phyloP scores from a whole-genome alignment of 2,329 filamentous ascomycete species.

The Aureobasidium sp. region DNA sequence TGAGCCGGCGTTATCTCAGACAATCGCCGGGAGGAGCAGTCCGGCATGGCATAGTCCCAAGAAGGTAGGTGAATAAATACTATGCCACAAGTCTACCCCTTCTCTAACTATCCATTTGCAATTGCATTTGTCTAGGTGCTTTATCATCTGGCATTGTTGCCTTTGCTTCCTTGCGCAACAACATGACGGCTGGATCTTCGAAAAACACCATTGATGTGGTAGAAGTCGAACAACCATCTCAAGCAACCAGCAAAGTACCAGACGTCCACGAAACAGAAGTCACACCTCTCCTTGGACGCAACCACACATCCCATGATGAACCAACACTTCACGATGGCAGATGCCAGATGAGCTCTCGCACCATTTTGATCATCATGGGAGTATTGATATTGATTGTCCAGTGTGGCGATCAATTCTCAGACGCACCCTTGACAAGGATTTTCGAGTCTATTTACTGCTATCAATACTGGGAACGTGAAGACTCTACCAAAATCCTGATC shows the following conservation, averaged over 20 bases:
- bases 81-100: not conserved
- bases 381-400: slow-evolving; percentile 38
- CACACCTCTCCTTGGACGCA: not conserved
- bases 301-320: not conserved
- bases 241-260: not conserved
- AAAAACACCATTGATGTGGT: not conserved
- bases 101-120: not conserved
- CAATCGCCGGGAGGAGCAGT: not conserved
- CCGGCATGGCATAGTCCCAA: not conserved
- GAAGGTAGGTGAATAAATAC: slow-evolving; percentile 4
- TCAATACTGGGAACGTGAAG: slow-evolving; percentile 36
- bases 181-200: not conserved
- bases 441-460: slow-evolving; percentile 49
- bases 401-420: slow-evolving; percentile 31
- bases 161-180: not conserved
- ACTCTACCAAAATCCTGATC: slow-evolving; percentile 24
- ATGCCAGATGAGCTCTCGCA: not conserved
- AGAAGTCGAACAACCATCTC: not conserved
- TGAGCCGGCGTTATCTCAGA: not conserved
- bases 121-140: not conserved
- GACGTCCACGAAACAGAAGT: not conserved
- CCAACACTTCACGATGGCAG: not conserved
- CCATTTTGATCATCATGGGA: slow-evolving; percentile 23
- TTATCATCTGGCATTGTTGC: not conserved
- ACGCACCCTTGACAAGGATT: slow-evolving; percentile 41